Base-by-base conservation (phyloP, 176 grass and related monocot species). In the Bothriochloa decipiens region DNA sequence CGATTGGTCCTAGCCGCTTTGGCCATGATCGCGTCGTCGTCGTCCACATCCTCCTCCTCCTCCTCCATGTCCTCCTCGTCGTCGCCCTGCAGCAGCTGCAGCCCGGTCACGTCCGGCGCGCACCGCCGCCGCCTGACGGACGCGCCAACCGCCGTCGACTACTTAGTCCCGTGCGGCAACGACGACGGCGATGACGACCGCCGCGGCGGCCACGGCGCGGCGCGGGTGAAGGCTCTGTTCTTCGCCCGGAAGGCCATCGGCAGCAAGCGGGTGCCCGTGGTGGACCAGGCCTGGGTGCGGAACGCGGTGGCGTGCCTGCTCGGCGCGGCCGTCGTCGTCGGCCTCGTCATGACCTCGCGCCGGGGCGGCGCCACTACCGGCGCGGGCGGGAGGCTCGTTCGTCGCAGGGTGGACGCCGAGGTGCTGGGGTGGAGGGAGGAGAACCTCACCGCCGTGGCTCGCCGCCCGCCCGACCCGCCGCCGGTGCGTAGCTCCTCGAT, bases 261-360 rank as follows among this genome's bases (percentile, higher is more conserved):
- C 41, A 3, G 26, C 79, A 78, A 67, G 68, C 76, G 84, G 88
- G 88, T 27, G 79, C 10, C 79, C 32, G 73, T 78, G 73, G 58
- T 83, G 16, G 84, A 86, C 68, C 79, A 58, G 79, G 46, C 79
- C 3, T 90, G 88, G 88, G 47, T 68, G 84, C 28, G 88, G 11
- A 86, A 68, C 79, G 46, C 8, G 58, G 67, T 90, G 84, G 84
- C 79, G 67, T 86, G 79, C 67, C 58, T 90, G 84, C 84, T 90
- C 58, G 68, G 80, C 79, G 79, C 73, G 79, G 20, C 79, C 36
- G 28, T 83, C 9, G 45, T 83, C 45, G 57, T 78, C 66, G 74
- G 45, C 20, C 73, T 90, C 73, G 58, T 74, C 71, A 50, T 4
- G 29, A 18, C 36, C 84, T 60, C 79, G 73, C 84, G 82, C 84